Evolutionary conservation across 2,329 filamentous ascomycete species (phyloP), one percentile per base, ranked within the genome.

Genomic region (Cladorrhinum sp.): DNA sequence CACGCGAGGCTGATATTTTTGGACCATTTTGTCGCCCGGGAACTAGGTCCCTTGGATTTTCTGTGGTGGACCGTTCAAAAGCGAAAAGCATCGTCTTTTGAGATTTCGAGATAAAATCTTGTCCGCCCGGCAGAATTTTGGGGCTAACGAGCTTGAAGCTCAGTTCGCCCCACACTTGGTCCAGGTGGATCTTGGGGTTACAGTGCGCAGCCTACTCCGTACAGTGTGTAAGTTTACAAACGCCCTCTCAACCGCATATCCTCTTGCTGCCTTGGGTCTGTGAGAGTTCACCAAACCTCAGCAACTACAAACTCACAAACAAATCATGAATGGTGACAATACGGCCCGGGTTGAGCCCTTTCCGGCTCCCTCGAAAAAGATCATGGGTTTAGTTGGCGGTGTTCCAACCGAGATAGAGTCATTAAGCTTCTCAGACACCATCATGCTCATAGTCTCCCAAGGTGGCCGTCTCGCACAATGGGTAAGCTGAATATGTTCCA

Each of bases 401-500:
- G 74, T 88, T 21, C 74, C 81, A 36, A 98, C 95, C 1, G 86
- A 92, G 66, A 87, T 91, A 33, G 87, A 86, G 42, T 82, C 82
- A 10, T 80, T 92, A 58, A 85, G 82, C 68, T 98, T 98, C 75
- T 82, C 87, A 8, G 95, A 98, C 82, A 96, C 92, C 75, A 92
- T 99, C 69, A 77, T 99, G 68, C 79, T 99, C 64, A 97, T 92
- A 1, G 83, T 98, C 62, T 91, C 90, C 0, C 95, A 98, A 76
- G 85, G 88, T 63, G 94, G 93, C 6, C 85, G 88, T 62, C 77
- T 98, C 52, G 90, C 91, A 20, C 95, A 98, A 81, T 99, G 95
- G 95, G 92, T 97, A 80, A 58, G 78, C 33, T 66, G 16, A 50
- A 18, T 30, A 71, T 68, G 1, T 12, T n/a, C 10, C 18, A 42